A percentile compares a stretch with the other conserved stretches of the same genome.
Conservation (phyloP, 1,139 yeast genomes). For the Petasospora rhodanensis region DNA sequence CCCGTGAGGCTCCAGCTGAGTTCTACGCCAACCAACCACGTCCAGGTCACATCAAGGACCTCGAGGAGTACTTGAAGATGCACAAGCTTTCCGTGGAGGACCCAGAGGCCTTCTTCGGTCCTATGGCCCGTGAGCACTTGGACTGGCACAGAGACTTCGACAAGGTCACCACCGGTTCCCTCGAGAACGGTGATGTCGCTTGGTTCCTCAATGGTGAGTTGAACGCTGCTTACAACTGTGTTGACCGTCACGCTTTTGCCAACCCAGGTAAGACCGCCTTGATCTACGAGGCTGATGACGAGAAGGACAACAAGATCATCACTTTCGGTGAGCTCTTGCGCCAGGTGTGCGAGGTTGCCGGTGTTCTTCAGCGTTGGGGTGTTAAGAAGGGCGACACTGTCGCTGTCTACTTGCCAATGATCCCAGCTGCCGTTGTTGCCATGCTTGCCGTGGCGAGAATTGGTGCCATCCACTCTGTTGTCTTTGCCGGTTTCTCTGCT, state of each 20-base stretch:
- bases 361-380: constrained; percentile 83
- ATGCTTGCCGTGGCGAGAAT: constrained; percentile 92
- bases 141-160: constrained; percentile 83
- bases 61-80: constrained; percentile 70
- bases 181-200: constrained; percentile 75
- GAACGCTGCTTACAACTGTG: constrained; percentile 93
- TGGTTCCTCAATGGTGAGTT: constrained; percentile 95
- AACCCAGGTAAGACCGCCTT: constrained; percentile 87
- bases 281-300: constrained; percentile 94
- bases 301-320: constrained; percentile 63
- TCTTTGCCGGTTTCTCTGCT: constrained; percentile 95
- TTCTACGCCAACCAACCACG: constrained; percentile 72
- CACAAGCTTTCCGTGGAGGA: constrained; percentile 74
- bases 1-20: constrained; percentile 67
- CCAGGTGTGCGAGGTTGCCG: constrained; percentile 86
- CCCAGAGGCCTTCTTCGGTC: constrained; percentile 83
- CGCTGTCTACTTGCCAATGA: constrained; percentile 96
- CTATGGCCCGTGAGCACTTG: constrained; percentile 71
- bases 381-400: constrained; percentile 92
- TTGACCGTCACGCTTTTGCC: constrained; percentile 88
- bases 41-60: constrained; percentile 40
- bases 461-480: constrained; percentile 95
- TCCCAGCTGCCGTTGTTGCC: constrained; percentile 90
- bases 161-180: constrained; percentile 67
- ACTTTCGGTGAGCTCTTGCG: constrained; percentile 84